Conservation (phyloP, 371 early-diverging fungal species). For the Zychaea mexicana region DNA sequence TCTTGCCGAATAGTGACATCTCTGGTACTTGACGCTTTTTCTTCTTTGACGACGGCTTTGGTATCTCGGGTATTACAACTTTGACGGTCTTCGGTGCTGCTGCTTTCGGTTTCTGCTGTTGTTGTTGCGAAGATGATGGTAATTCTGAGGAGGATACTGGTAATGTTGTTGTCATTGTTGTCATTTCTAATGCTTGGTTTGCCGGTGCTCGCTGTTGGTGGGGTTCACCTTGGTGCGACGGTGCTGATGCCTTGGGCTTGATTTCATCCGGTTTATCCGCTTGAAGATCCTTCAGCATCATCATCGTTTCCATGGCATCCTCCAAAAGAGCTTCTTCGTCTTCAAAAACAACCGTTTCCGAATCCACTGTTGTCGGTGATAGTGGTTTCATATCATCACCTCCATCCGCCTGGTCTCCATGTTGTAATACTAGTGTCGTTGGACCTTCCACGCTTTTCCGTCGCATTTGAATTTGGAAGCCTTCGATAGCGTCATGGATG, state of each 20-base stretch:
- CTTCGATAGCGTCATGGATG: slow-evolving; percentile 48
- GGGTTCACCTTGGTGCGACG: too few species aligned
- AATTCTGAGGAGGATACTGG: neutral
- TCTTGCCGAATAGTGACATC: slow-evolving; percentile 55
- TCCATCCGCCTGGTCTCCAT: slow-evolving; percentile 1
- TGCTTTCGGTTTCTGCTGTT: neutral
- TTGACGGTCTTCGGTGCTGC: neutral
- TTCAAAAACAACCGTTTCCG: slow-evolving; percentile 2
- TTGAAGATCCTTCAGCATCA: slow-evolving; percentile 46
- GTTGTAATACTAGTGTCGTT: slow-evolving; percentile 35
- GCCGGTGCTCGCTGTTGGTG: too few species aligned
- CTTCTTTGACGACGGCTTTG: slow-evolving; percentile 18
- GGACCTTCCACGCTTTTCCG: slow-evolving; percentile 21
- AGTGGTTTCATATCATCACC: neutral
- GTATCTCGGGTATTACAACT: neutral
- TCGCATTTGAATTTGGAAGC: slow-evolving; percentile 34
- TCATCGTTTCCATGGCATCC: slow-evolving; percentile 54
- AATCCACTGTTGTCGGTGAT: neutral
- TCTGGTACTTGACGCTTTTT: slow-evolving; percentile 37
- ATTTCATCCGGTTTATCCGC: slow-evolving; percentile 29
- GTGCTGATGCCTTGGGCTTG: neutral
- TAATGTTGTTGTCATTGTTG: neutral
- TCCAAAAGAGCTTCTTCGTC: slow-evolving; percentile 27
- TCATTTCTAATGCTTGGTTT: neutral
- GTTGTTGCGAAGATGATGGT: neutral